Evolutionary conservation across 2,329 filamentous ascomycete species (phyloP).

Genomic region (Fusarium sp.): DNA sequence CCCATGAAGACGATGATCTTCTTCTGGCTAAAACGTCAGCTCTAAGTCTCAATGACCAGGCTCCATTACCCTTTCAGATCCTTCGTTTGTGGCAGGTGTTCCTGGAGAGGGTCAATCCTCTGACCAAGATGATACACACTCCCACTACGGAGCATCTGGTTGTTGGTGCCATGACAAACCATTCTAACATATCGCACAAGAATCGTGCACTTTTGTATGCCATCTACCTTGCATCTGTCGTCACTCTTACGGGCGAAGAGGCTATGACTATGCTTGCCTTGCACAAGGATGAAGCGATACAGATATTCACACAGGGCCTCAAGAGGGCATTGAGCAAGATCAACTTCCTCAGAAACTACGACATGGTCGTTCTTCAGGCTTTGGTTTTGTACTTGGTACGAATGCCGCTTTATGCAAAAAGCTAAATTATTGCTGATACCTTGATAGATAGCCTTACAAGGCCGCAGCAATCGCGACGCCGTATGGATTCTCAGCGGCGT

Average conservation of each 20-base stretch:
- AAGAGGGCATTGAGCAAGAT: conserved; percentile 11
- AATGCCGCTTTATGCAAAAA: accelerated
- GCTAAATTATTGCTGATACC: neutral
- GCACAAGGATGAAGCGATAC: neutral
- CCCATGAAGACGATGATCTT: conserved; percentile 7
- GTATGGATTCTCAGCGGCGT: conserved; percentile 16
- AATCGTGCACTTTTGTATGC: conserved; percentile 1
- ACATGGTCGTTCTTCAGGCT: conserved; percentile 5
- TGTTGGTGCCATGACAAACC: conserved; percentile 7
- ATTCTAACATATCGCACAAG: neutral
- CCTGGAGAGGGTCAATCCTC: conserved; percentile 12
- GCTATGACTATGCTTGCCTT: neutral
- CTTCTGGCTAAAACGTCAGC: neutral
- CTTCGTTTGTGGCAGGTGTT: conserved; percentile 16
- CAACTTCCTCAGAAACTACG: conserved; percentile 12
- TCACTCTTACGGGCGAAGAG: neutral
- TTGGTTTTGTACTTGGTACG: neutral
- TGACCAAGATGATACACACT: conserved; percentile 10
- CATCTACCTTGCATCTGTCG: neutral
- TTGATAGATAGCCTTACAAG: neutral
- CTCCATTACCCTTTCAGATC: neutral
- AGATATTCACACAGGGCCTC: conserved; percentile 9
- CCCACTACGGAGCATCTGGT: conserved; percentile 14
- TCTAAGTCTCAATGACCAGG: neutral
- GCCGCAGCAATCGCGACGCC: conserved; percentile 10